phyloP scores from a whole-genome alignment of 768 basidiomycete species.

The Hortiboletus campestris region DNA sequence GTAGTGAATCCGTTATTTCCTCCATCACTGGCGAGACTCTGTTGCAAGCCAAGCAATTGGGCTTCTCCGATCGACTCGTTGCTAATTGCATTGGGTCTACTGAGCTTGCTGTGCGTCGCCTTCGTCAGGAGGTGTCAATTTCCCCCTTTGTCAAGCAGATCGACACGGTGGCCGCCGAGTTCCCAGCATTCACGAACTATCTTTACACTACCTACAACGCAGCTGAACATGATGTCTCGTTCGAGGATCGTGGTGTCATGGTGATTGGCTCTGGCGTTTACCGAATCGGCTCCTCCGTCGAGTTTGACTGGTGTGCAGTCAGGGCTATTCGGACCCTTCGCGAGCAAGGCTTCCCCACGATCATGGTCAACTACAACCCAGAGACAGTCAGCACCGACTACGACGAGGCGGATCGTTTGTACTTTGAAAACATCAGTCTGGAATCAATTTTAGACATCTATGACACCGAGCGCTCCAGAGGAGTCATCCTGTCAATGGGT shows the following conservation, averaged over 20 bases:
- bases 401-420: slow-evolving; percentile 96
- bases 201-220: slow-evolving; percentile 98
- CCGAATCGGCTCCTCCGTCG: slow-evolving; percentile 97
- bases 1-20: slow-evolving; percentile 62
- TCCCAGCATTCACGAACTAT: slow-evolving; percentile 98
- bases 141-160: slow-evolving; percentile 97
- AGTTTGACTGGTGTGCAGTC: slow-evolving; percentile 99
- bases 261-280: slow-evolving; percentile 98
- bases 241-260: slow-evolving; percentile 92
- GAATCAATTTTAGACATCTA: slow-evolving; percentile 98
- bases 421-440: slow-evolving; percentile 97
- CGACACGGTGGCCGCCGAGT: slow-evolving; percentile 98
- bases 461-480: slow-evolving; percentile 83
- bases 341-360: slow-evolving; percentile 89
- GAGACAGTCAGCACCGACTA: slow-evolving; percentile 99
- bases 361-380: slow-evolving; percentile 99
- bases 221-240: slow-evolving; percentile 87
- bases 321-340: slow-evolving; percentile 94
- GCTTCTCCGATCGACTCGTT: slow-evolving; percentile 93
- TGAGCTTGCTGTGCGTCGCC: slow-evolving; percentile 87
- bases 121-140: slow-evolving; percentile 82
- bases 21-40: slow-evolving; percentile 62
- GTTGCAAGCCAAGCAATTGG: slow-evolving; percentile 86
- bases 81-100: slow-evolving; percentile 82
- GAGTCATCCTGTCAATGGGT: slow-evolving; percentile 96